Percentiles rank a stretch among this genome's conserved stretches.
Evolutionary conservation across 2,329 filamentous ascomycete species (phyloP).

Genomic region (Beauveria brongniartii): DNA sequence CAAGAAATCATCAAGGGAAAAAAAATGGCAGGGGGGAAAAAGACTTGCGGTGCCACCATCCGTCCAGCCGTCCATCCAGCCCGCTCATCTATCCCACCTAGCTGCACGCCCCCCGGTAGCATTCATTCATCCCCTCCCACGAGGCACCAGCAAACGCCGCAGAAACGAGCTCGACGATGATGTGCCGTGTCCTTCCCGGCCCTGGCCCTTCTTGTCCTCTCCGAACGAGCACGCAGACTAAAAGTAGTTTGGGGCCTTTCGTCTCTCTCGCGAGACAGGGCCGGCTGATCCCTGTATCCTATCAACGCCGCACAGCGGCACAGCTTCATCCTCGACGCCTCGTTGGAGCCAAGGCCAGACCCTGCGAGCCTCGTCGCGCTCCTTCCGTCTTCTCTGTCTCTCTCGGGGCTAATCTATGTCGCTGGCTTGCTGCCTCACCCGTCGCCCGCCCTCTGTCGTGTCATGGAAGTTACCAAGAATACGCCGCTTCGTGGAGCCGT

Average conservation of each 20-base stretch:
- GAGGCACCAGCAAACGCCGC: background rate
- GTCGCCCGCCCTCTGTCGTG: background rate
- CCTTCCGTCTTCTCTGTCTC: background rate
- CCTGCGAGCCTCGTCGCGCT: background rate
- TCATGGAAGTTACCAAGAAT: background rate
- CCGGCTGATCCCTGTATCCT: conserved; percentile 5
- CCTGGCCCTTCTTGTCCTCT: background rate
- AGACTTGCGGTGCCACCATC: background rate
- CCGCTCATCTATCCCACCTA: background rate
- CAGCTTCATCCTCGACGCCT: conserved; percentile 1
- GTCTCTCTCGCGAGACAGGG: background rate
- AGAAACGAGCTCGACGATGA: background rate
- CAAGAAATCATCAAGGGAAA: background rate
- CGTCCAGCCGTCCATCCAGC: conserved; percentile 4
- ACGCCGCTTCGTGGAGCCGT: background rate
- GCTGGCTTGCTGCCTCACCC: background rate
- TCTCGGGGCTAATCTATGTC: background rate
- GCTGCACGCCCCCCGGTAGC: background rate
- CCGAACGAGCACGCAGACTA: background rate
- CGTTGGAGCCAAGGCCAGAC: background rate
- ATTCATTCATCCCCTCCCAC: background rate
- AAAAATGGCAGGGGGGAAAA: background rate
- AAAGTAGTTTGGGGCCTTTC: background rate
- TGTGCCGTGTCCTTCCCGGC: background rate
- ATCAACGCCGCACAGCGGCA: conserved; percentile 3